A percentile compares a stretch with the other conserved stretches of the same genome.
Conservation (phyloP, 305 asterid species). For the Lippia alba region DNA sequence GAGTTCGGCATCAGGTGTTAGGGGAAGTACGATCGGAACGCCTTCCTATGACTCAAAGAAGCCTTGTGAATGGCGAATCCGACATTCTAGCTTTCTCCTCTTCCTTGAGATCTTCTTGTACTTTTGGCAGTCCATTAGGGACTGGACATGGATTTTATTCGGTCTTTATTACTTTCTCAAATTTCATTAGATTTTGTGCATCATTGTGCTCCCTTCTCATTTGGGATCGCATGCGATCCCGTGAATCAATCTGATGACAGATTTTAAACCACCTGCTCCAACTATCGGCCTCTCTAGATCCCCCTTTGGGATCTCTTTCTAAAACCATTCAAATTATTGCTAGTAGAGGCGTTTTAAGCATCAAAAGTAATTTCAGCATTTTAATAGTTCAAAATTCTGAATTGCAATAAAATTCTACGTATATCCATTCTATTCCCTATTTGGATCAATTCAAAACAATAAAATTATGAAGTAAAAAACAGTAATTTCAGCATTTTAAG, state of each 20-base stretch:
- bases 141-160: conserved; percentile 49
- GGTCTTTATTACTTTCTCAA: conserved; percentile 30
- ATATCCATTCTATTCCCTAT: no score
- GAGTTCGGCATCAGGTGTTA: conserved; percentile 56
- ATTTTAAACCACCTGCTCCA: conserved; percentile 78
- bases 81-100: conserved; percentile 86
- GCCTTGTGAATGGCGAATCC: conserved; percentile 74
- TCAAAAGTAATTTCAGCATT: no score
- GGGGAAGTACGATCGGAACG: conserved; percentile 78
- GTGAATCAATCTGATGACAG: conserved; percentile 72
- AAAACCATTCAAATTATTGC: conserved; percentile 23
- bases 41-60: conserved; percentile 76
- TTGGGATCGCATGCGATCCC: conserved; percentile 69
- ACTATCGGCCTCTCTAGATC: conserved; percentile 78
- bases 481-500: not conserved
- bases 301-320: conserved; percentile 78
- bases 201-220: conserved; percentile 40
- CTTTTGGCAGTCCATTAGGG: conserved; percentile 88
- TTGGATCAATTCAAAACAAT: no score
- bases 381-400: no score
- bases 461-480: no score
- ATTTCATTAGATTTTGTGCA: conserved; percentile 22
- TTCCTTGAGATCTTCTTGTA: conserved; percentile 76
- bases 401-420: no score
- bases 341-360: not conserved